Evolutionary conservation across 768 basidiomycete genomes (phyloP).

Genomic region (Kwoniella dejecticola): DNA sequence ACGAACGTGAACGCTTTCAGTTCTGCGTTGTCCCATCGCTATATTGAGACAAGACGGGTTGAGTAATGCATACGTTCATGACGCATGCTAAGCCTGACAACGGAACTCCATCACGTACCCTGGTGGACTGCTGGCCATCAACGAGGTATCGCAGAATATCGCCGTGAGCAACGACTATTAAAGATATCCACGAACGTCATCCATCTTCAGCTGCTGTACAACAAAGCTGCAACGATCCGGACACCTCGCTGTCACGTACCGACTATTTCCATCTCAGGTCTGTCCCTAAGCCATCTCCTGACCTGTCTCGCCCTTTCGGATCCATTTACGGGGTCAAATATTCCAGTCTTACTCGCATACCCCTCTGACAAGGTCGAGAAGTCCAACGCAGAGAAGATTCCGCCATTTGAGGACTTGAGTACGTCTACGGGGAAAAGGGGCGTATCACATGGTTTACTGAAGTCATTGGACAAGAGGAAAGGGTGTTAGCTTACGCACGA

Average conservation of each 20-base stretch:
- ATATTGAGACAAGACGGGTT: neutral
- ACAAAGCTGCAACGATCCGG: no score
- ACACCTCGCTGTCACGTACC: no score
- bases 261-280: slow-evolving; percentile 51
- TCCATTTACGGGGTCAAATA: slow-evolving; percentile 31
- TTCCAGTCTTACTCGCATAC: slow-evolving; percentile 51
- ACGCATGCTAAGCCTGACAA: neutral
- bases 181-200: no score
- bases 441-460: slow-evolving; percentile 38
- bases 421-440: slow-evolving; percentile 28
- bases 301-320: slow-evolving; percentile 37
- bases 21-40: slow-evolving; percentile 53
- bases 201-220: no score
- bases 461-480: no score
- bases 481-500: no score
- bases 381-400: slow-evolving; percentile 48
- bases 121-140: slow-evolving; percentile 20
- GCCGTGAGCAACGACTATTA: slow-evolving; percentile 52
- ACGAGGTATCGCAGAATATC: slow-evolving; percentile 47
- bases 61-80: no score
- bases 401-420: slow-evolving; percentile 27
- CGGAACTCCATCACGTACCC: slow-evolving; percentile 19
- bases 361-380: slow-evolving; percentile 42
- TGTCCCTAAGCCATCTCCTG: slow-evolving; percentile 45
- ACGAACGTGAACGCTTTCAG: slow-evolving; percentile 49